Evolutionary conservation across 169 alveolate species (phyloP), one percentile per base, ranked within the genome.

Genomic region (Toxoplasma gondii): DNA sequence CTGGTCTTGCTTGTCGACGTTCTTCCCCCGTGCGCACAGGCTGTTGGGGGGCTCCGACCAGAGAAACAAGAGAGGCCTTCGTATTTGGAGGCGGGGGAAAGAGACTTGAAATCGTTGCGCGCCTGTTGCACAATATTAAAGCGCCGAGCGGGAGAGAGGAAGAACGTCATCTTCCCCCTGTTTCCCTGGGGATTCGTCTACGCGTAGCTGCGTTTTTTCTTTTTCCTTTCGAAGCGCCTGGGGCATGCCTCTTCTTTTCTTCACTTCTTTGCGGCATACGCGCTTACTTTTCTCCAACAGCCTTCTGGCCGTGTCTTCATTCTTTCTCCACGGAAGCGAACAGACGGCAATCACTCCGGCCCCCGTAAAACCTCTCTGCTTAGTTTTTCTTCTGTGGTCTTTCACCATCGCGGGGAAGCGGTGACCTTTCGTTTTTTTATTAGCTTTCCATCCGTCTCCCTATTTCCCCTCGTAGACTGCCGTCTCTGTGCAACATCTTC

Each of bases 61-160:
- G 74, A 16, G 74, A 64, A 27, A 64, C 5, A 27, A 16, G 34
- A 64, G 9, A 64, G 74, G 74, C 74, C 29, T 64, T 64, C 74
- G 74, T 64, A 64, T 64, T 64, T 16, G n/a, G 74, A 64, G n/a
- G 74, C 74, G 74, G 74, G 74, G 74, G 74, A 64, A 27, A 64
- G 74, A 64, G 74, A 64, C 74, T 64, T 64, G 74, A 27, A 64
- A 64, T 64, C 74, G 74, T 27, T 27, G 74, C 74, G 74, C 74
- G 74, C 74, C 74, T 64, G 74, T 64, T 64, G 74, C 74, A 64
- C 74, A 64, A 27, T 19, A 64, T 27, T 12, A 22, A 12, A 64
- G 74, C 74, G 74, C 74, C 7, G 31, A 64, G 74, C 34, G 74
- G 74, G 74, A 64, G 74, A 64, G 74, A 64, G 74, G n/a, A 27